Evolutionary conservation across 441 rosid genomes (phyloP).

Genomic region (Croton setiger): DNA sequence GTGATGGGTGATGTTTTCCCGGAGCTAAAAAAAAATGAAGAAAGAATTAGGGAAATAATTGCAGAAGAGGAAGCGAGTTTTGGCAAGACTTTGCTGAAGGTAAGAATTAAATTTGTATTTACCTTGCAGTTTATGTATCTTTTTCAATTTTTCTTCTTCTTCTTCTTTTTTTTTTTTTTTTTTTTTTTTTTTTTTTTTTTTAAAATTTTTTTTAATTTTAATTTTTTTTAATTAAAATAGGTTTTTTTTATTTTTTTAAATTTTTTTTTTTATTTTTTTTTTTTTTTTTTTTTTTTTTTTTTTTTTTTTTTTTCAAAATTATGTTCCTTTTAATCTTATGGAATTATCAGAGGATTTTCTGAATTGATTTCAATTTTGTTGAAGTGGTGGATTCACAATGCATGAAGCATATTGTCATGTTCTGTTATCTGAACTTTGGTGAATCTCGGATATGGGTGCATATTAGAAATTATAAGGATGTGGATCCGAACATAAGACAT

Average conservation of each 20-base stretch:
- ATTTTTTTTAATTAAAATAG: too few relatives aligned
- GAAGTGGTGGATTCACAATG: not conserved
- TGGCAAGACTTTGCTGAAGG: conserved; percentile 91
- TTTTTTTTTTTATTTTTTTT: too few relatives aligned
- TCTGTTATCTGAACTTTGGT: too few relatives aligned
- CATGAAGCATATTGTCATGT: too few relatives aligned
- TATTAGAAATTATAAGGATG: too few relatives aligned
- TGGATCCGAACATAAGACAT: too few relatives aligned
- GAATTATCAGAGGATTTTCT: not conserved
- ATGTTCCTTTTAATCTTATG: not conserved
- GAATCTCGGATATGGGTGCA: too few relatives aligned
- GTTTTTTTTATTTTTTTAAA: too few relatives aligned
- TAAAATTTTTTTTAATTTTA: too few relatives aligned
- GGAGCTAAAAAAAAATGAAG: conserved; percentile 80
- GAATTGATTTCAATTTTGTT: not conserved
- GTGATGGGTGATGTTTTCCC: conserved; percentile 89
- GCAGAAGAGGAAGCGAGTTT: conserved; percentile 91
- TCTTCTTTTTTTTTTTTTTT: not conserved
- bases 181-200: not conserved
- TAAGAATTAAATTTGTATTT: conserved; percentile 25
- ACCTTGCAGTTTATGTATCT: not conserved
- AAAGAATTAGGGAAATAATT: conserved; percentile 62
- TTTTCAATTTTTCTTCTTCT: not conserved
- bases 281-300: too few relatives aligned
- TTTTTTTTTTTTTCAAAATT: not conserved